Base-by-base conservation (phyloP, 352 stramenopile species). In the Lagenidium giganteum region DNA sequence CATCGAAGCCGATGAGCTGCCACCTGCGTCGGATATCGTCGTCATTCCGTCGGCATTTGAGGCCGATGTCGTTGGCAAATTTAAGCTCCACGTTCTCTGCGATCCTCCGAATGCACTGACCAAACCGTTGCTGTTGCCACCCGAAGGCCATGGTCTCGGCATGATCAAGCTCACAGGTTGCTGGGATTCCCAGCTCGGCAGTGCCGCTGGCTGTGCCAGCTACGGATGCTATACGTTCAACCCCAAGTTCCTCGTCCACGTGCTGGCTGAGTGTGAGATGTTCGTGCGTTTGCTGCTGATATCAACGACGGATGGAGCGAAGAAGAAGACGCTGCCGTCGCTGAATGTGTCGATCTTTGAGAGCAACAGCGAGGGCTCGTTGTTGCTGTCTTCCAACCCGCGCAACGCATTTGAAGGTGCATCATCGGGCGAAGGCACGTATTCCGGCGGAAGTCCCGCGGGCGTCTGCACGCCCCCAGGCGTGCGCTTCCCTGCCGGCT, bases 171-270 rank as follows among this genome's bases (percentile, higher is more conserved):
- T 87, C 5, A 17, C 23, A 25, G 71, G 70, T 31, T 63, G 55
- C 13, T 89, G 78, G 78, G 67, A 86, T 18, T 36, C 64, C 0
- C 47, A 66, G 27, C 65, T 46, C 21, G 75, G 78, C n/a, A 86
- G 73, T 6, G 77, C 78, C 2, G 74, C 61, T 2, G 78, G 81
- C 2, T 91, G 81, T 43, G 83, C 66, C 6, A 88, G 82, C 50
- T 90, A 84, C 47, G 78, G 78, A 13, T 83, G 77, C 50, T 93
- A 91, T 48, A 87, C 70, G 5, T 85, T 87, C 52, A 91, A 93
- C 50, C 78, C 81, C 18, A 81, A 76, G 47, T 89, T 76, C 45
- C 66, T 93, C 23, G 52, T 91, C 25, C 63, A 76, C 33, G 55
- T 88, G 4, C 46, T 54, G 1, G 57, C 68, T 23, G 64, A 84